A percentile compares a stretch with the other conserved stretches of the same genome.
Evolutionary conservation across 73 alveolate species (phyloP).

Genomic region (Vitrella brassicaformis): DNA sequence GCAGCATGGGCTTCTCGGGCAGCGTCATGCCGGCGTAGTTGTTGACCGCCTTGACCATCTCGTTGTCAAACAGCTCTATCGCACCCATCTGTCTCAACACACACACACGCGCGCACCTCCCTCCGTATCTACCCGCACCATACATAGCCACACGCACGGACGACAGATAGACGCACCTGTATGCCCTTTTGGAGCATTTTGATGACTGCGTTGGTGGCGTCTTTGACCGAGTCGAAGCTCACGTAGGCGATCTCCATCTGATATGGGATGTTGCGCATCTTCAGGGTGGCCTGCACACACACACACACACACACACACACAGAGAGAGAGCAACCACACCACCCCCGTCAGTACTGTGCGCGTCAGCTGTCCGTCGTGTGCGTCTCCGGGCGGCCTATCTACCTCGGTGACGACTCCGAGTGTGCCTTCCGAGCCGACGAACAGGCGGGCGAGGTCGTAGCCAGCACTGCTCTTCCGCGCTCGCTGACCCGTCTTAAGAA

Average conservation of each 20-base stretch:
- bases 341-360: too few species aligned
- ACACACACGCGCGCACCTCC: too few species aligned
- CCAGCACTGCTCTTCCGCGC: background rate
- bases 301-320: too few species aligned
- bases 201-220: background rate
- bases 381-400: too few species aligned
- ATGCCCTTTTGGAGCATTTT: background rate
- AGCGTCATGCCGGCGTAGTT: background rate
- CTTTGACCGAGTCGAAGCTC: background rate
- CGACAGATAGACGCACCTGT: too few species aligned
- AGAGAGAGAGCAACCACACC: too few species aligned
- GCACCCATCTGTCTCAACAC: background rate
- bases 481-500: background rate
- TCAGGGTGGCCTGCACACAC: constrained; percentile 1
- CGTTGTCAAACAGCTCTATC: background rate
- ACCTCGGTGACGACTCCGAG: background rate
- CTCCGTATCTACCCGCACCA: too few species aligned
- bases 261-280: background rate
- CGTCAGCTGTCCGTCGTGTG: too few species aligned
- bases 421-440: background rate
- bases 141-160: too few species aligned
- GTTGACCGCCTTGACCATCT: background rate
- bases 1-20: background rate
- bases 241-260: background rate
- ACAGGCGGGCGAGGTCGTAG: background rate